Conservation (phyloP, 2,329 filamentous ascomycete genomes). For the Calonectria pteridis region DNA sequence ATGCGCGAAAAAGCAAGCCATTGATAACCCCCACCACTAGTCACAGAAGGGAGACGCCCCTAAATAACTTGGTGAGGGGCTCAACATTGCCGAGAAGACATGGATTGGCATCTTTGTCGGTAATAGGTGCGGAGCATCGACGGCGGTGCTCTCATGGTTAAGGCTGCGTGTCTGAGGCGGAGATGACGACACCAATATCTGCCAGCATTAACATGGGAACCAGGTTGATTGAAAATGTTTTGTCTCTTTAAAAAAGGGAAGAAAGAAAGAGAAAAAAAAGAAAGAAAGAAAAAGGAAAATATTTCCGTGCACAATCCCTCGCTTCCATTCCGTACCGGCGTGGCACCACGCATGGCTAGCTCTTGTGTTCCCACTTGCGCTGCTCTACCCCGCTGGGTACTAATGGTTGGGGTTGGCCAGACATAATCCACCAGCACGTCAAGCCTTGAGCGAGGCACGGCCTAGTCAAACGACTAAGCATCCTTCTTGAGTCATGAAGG, state of each 20-base stretch:
- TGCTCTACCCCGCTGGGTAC: not conserved
- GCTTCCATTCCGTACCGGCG: not conserved
- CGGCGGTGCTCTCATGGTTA: not conserved
- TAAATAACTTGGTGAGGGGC: not conserved
- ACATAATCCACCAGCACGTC: not conserved
- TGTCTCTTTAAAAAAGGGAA: not conserved
- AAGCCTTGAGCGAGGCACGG: not conserved
- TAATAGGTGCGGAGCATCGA: not conserved
- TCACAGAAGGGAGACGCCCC: constrained; percentile 6
- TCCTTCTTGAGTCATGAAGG: not conserved
- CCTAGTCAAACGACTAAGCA: not conserved
- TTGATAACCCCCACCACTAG: constrained; percentile 4
- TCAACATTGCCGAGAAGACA: not conserved
- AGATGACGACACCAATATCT: not conserved
- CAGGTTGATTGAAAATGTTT: too few species aligned
- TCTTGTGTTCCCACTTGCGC: not conserved
- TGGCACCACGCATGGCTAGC: not conserved
- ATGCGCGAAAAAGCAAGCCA: constrained; percentile 35
- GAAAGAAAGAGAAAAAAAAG: too few species aligned
- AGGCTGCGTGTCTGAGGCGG: not conserved
- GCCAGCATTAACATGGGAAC: not conserved
- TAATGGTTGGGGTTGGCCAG: not conserved
- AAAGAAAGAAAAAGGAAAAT: not conserved
- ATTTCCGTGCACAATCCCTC: not conserved
- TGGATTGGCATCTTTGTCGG: not conserved